Evolutionary conservation across 371 early-diverging fungal species (phyloP).

Genomic region (Rhizopus microsporus): DNA sequence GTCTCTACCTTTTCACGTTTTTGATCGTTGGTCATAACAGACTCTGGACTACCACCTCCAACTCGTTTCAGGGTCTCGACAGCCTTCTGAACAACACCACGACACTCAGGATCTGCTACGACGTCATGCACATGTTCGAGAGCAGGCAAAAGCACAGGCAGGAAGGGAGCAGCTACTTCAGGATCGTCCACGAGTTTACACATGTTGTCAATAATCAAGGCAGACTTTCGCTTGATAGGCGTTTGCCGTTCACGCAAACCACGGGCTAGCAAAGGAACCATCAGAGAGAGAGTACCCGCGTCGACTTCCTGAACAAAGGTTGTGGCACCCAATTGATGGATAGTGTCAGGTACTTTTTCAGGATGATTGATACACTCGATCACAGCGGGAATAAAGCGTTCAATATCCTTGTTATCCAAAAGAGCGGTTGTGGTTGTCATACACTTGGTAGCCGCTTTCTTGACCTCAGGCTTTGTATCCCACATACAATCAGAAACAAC

Average conservation of each 20-base stretch:
- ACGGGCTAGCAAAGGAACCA: conserved; percentile 79
- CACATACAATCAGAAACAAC: conserved; percentile 72
- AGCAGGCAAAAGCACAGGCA: conserved; percentile 80
- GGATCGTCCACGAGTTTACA: conserved; percentile 84
- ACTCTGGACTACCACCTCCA: conserved; percentile 13
- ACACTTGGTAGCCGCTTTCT: conserved; percentile 48
- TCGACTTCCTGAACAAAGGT: conserved; percentile 82
- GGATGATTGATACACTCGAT: conserved; percentile 67
- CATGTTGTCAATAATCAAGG: conserved; percentile 85
- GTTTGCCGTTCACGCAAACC: conserved; percentile 70
- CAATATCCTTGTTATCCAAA: conserved; percentile 68
- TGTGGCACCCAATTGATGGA: conserved; percentile 66
- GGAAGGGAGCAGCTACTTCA: conserved; percentile 77
- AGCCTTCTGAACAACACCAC: conserved; percentile 62
- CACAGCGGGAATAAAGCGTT: conserved; percentile 63
- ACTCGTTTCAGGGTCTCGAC: conserved; percentile 46
- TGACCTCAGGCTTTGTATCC: conserved; percentile 73
- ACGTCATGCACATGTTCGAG: conserved; percentile 75
- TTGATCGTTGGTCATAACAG: conserved; percentile 42
- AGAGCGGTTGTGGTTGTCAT: conserved; percentile 57
- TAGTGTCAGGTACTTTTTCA: conserved; percentile 65
- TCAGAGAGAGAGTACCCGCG: conserved; percentile 78
- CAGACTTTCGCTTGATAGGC: conserved; percentile 75
- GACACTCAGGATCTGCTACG: conserved; percentile 82
- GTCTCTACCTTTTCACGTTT: conserved; percentile 48